Conservation (phyloP, 1,284 basidiomycete species). For the Heterobasidion annosum region DNA sequence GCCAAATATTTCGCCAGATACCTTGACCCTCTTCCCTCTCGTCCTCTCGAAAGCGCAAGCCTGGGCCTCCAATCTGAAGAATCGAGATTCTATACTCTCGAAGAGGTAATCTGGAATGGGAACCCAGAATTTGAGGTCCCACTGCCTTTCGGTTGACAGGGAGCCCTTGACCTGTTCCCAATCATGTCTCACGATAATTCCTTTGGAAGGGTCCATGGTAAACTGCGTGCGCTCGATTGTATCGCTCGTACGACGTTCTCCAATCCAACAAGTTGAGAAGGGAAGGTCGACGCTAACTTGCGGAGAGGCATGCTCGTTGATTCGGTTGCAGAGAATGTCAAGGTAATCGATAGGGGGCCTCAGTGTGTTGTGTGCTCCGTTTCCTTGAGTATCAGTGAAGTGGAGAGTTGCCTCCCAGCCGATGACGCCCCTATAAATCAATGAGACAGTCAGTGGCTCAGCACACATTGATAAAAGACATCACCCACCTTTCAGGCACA, state of each 20-base stretch:
- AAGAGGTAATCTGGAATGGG: slow-evolving; percentile 23
- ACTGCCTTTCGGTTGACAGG: slow-evolving; percentile 10
- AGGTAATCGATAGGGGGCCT: too few relatives aligned
- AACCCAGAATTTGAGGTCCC: slow-evolving; percentile 20
- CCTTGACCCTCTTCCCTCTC: slow-evolving; percentile 6
- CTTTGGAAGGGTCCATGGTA: neutral
- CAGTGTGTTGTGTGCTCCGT: too few relatives aligned
- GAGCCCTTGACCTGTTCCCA: slow-evolving; percentile 5
- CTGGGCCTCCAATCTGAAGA: slow-evolving; percentile 17
- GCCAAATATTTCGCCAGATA: slow-evolving; percentile 9
- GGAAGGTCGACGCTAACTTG: neutral
- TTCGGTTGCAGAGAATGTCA: too few relatives aligned
- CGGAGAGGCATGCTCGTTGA: too few relatives aligned
- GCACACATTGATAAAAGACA: neutral
- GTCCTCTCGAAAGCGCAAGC: slow-evolving; percentile 9
- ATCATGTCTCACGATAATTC: slow-evolving; percentile 9
- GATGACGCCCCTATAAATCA: slow-evolving; percentile 1
- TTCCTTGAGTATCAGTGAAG: neutral
- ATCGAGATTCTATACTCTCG: slow-evolving; percentile 20
- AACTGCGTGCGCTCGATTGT: too few relatives aligned
- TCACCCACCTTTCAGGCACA: slow-evolving; percentile 9
- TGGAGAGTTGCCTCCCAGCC: slow-evolving; percentile 10
- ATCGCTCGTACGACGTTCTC: neutral
- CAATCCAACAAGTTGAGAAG: slow-evolving; percentile 7
- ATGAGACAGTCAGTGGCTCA: neutral